phyloP scores from a whole-genome alignment of 73 alveolate genomes.

The Paramecium sexaurelia region DNA sequence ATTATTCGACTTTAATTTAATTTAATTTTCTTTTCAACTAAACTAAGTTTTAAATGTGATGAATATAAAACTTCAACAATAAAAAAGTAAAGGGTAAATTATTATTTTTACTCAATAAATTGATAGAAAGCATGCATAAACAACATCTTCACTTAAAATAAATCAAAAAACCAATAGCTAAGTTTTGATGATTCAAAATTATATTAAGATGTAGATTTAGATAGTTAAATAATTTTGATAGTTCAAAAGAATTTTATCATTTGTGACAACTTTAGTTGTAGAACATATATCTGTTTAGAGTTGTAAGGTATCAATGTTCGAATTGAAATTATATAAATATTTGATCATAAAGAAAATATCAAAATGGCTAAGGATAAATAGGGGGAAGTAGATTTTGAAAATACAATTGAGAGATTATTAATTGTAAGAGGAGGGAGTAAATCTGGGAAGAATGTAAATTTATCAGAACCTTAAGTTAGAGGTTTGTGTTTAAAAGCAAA shows the following conservation, averaged over 20 bases:
- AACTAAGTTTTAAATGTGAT: too few relatives aligned
- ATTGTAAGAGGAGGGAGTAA: conserved; percentile 93
- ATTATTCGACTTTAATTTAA: too few relatives aligned
- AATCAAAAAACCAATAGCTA: too few relatives aligned
- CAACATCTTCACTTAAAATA: too few relatives aligned
- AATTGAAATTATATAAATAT: too few relatives aligned
- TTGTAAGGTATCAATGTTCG: not conserved
- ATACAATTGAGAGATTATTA: conserved; percentile 84
- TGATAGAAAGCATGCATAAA: too few relatives aligned
- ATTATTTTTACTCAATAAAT: too few relatives aligned
- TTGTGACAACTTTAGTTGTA: not conserved
- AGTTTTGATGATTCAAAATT: not conserved
- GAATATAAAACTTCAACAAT: too few relatives aligned
- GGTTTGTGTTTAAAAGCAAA: conserved; percentile 85
- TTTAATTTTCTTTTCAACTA: too few relatives aligned
- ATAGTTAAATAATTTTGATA: not conserved
- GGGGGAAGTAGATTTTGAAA: conserved; percentile 84
- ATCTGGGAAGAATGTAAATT: conserved; percentile 91
- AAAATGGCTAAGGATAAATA: conserved; percentile 37
- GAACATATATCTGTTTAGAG: not conserved
- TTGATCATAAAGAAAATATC: not conserved
- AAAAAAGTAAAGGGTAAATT: too few relatives aligned
- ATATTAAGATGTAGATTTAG: not conserved
- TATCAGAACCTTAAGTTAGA: conserved; percentile 90
- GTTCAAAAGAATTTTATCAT: not conserved